Percentiles rank a stretch among this genome's conserved stretches.
phyloP scores from a whole-genome alignment of 1,284 basidiomycete genomes.

The Cutaneotrichosporon sp. region DNA sequence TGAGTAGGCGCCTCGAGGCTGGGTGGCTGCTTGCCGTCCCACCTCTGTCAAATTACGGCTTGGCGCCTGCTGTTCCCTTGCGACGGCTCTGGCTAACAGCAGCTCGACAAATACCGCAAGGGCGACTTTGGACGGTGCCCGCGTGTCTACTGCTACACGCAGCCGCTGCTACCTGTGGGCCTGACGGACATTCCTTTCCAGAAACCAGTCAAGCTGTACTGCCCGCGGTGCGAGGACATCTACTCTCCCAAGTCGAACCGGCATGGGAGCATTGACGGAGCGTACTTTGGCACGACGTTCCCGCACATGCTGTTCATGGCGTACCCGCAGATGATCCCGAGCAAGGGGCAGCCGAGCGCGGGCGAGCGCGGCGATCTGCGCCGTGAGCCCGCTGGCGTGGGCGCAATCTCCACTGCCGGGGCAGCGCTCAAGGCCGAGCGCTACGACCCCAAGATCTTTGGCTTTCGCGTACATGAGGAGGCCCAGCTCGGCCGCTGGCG shows the following conservation, averaged over 20 bases:
- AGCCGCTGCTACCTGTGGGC: constrained; percentile 90
- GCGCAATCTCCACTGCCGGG: constrained; percentile 58
- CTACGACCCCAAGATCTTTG: constrained; percentile 86
- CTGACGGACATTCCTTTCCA: constrained; percentile 90
- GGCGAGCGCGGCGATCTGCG: constrained; percentile 43
- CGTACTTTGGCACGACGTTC: constrained; percentile 95
- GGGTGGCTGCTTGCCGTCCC: background rate
- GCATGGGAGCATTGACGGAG: constrained; percentile 91
- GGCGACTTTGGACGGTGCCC: constrained; percentile 95
- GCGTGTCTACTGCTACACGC: constrained; percentile 82
- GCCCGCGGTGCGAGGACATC: constrained; percentile 91
- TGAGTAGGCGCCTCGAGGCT: too few relatives aligned
- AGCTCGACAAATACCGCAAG: constrained; percentile 95
- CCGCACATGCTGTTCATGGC: constrained; percentile 93
- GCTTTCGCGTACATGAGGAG: constrained; percentile 86
- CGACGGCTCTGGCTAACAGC: constrained; percentile 8
- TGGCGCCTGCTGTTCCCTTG: background rate
- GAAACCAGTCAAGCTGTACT: constrained; percentile 95
- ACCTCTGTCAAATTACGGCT: background rate
- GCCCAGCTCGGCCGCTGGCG: constrained; percentile 92
- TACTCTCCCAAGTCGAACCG: constrained; percentile 91
- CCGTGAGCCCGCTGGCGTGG: constrained; percentile 32
- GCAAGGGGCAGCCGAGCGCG: constrained; percentile 59
- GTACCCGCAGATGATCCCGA: constrained; percentile 81
- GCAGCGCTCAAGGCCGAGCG: constrained; percentile 81